Evolutionary conservation across 306 rosid genomes (phyloP), one percentile per base, ranked within the genome.

Genomic region (Castanea crenata): DNA sequence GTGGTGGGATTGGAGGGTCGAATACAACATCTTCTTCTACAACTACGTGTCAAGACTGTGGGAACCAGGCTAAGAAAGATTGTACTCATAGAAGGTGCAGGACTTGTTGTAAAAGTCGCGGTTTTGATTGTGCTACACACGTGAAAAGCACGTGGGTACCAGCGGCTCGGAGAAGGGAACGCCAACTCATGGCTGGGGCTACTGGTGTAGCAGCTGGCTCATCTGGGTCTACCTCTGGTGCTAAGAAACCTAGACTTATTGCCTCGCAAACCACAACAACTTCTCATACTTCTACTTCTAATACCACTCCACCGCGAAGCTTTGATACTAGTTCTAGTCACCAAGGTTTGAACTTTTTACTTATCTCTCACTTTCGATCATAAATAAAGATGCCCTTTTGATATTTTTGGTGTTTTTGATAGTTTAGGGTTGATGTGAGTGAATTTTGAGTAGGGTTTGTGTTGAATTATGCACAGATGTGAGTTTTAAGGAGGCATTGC

Each of bases 61-160:
- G 99, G 8, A 95, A 95, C 81, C 99, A 95, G 65, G 97, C 99
- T 0, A 95, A 95, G 92, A 95, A 95, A 35, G 99, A 95, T 84
- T 95, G 99, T 31, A 56, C 80, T 27, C 91, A 91, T 21, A 75
- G 97, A 44, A 79, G 99, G 77, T 95, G 99, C 54, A 87, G 99
- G 69, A 95, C 99, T 21, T 95, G 99, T 57, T 95, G 99, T 69
- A 91, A 91, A 73, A 95, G 99, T 78, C 88, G 99, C 19, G 97
- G 97, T 44, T 92, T 79, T 71, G 99, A 91, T 77, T 95, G 99
- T 68, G 68, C 90, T 54, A 95, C 99, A 20, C 99, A 95, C 84
- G 92, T 95, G 63, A 92, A 95, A 83, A 95, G 99, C 84, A 92
- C 99, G 38, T 95, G 99, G 99, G 99, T 92, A 0, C 95, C 99